These are phyloP conservation scores for Kazachstania kunashirensis DNA, from an alignment of 805 yeast genomes.

Conservation along the genomic window DNA sequence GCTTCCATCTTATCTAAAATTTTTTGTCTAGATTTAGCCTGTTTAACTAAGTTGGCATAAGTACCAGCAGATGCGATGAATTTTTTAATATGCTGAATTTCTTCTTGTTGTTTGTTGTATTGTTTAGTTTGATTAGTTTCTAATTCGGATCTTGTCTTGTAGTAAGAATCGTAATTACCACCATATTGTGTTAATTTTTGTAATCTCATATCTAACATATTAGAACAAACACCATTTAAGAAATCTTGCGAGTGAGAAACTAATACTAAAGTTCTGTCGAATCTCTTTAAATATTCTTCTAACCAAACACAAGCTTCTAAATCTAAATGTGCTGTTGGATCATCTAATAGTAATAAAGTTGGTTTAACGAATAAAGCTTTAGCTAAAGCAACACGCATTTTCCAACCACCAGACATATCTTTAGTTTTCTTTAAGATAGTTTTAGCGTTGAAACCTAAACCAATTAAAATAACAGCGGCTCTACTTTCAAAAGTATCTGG, in stretches of 20 bases:
- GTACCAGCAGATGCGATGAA: slow-evolving; percentile 99
- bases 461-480: slow-evolving; percentile 90
- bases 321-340: slow-evolving; percentile 99
- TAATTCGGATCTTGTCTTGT: slow-evolving; percentile 85
- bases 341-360: slow-evolving; percentile 86
- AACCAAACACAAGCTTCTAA: slow-evolving; percentile 99
- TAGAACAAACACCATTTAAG: slow-evolving; percentile 96
- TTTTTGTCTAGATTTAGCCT: slow-evolving; percentile 98
- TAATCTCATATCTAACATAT: slow-evolving; percentile 95
- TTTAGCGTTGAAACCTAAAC: slow-evolving; percentile 86
- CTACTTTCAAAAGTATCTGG: slow-evolving; percentile 92
- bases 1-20: slow-evolving; percentile 99
- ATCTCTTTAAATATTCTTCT: slow-evolving; percentile 92
- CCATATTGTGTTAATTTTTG: slow-evolving; percentile 70
- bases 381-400: slow-evolving; percentile 98
- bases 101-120: slow-evolving; percentile 95
- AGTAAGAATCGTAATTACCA: slow-evolving; percentile 97
- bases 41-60: slow-evolving; percentile 95
- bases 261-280: slow-evolving; percentile 84
- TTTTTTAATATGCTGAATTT: slow-evolving; percentile 94
- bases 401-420: slow-evolving; percentile 99
- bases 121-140: slow-evolving; percentile 98
- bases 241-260: slow-evolving; percentile 99
- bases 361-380: slow-evolving; percentile 98
- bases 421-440: slow-evolving; percentile 91